These are phyloP conservation scores for Dovyalis caffra DNA, from an alignment of 345 rosid species.

Conservation along the genomic window DNA sequence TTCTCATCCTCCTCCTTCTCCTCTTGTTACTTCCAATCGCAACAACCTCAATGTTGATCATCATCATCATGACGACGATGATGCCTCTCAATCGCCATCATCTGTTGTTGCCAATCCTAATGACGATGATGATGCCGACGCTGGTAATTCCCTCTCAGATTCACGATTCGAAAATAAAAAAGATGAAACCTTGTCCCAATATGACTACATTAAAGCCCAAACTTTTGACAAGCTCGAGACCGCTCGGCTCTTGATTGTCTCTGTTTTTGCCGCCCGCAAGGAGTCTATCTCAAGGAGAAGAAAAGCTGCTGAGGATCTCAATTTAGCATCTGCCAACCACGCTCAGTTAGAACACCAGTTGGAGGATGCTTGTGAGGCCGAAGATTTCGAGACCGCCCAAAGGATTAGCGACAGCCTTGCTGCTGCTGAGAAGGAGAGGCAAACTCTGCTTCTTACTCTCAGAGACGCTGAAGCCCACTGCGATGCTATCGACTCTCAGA, in stretches of 20 bases:
- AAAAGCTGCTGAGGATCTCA: slow-evolving; percentile 55
- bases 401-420: slow-evolving; percentile 71
- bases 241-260: slow-evolving; percentile 49
- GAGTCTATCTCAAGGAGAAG: slow-evolving; percentile 59
- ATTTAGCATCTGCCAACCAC: slow-evolving; percentile 47
- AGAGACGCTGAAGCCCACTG: slow-evolving; percentile 64
- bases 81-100: slow-evolving; percentile 4
- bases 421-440: slow-evolving; percentile 49
- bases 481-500: slow-evolving; percentile 55
- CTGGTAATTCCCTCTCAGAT: not conserved
- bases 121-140: no score
- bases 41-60: not conserved
- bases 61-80: not conserved
- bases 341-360: slow-evolving; percentile 61
- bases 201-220: slow-evolving; percentile 43
- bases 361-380: slow-evolving; percentile 80
- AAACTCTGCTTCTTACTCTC: slow-evolving; percentile 42
- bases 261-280: slow-evolving; percentile 59
- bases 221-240: slow-evolving; percentile 49
- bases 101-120: not conserved
- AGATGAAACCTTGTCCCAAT: slow-evolving; percentile 2
- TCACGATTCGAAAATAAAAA: not conserved
- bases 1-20: no score
- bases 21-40: not conserved
- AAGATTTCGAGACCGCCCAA: slow-evolving; percentile 83